These are phyloP conservation scores for Castanea sativa DNA, from an alignment of 306 rosid species.

Conservation along the genomic window DNA sequence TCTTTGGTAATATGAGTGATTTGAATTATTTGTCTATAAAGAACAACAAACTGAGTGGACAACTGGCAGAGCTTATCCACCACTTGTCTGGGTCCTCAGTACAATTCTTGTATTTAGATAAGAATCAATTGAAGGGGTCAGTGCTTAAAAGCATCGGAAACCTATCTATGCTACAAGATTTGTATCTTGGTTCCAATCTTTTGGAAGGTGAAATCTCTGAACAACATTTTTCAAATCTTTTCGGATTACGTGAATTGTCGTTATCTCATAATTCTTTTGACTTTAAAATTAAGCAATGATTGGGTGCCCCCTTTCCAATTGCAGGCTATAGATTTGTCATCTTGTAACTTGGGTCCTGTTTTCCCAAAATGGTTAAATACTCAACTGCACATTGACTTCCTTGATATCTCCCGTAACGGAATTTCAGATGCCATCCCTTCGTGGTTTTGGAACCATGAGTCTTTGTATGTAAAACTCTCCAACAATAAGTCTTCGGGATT, in stretches of 20 bases:
- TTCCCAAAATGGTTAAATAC: background rate
- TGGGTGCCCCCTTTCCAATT: background rate
- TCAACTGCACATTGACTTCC: background rate
- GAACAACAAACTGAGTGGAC: background rate
- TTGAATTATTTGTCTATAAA: background rate
- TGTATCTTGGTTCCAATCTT: background rate
- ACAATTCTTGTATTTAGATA: fast-evolving
- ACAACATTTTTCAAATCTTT: background rate
- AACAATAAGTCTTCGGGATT: background rate
- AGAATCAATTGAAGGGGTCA: background rate
- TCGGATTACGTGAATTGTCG: fast-evolving
- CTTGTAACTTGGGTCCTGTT: background rate
- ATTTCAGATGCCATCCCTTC: background rate
- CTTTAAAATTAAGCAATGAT: background rate
- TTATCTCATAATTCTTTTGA: background rate
- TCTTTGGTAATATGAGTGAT: background rate
- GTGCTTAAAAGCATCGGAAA: background rate
- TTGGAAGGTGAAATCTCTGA: background rate
- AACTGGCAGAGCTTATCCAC: background rate
- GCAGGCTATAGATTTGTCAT: background rate
- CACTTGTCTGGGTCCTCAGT: background rate
- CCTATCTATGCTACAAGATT: fast-evolving
- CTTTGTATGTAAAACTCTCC: background rate
- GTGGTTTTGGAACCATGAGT: background rate
- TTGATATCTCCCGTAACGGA: background rate